Conservation (phyloP, 73 alveolate genomes). For the Tetrahymena malaccensis region DNA sequence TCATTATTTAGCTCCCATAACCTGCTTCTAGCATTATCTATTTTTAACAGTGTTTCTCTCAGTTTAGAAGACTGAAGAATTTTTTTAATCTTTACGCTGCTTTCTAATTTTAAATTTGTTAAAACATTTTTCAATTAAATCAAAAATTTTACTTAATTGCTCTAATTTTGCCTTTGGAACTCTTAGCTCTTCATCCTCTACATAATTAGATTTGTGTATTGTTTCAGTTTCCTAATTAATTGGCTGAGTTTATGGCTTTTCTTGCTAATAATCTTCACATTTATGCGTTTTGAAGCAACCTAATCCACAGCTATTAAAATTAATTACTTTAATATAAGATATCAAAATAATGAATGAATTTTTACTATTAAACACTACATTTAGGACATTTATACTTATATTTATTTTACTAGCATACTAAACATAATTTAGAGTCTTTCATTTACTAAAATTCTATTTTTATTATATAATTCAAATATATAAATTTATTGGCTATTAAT, state of each 20-base stretch:
- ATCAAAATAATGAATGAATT: not conserved
- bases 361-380: not conserved
- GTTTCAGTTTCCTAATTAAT: not conserved
- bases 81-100: not conserved
- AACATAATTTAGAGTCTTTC: not conserved
- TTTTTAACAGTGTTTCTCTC: not conserved
- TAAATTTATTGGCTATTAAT: not conserved
- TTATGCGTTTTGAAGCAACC: not conserved
- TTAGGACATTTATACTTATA: not conserved
- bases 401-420: not conserved
- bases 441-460: not conserved
- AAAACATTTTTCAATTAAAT: not conserved
- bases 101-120: not conserved
- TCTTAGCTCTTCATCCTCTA: not conserved
- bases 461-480: too few relatives aligned
- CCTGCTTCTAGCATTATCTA: not conserved
- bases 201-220: not conserved
- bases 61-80: not conserved
- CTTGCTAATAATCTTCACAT: not conserved
- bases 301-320: not conserved
- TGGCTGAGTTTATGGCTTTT: not conserved
- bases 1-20: not conserved
- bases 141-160: not conserved
- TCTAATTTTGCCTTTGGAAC: not conserved
- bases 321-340: not conserved